These are phyloP conservation scores for Colletotrichum plurivorum DNA, from an alignment of 2,329 filamentous ascomycete genomes.

Conservation along the genomic window DNA sequence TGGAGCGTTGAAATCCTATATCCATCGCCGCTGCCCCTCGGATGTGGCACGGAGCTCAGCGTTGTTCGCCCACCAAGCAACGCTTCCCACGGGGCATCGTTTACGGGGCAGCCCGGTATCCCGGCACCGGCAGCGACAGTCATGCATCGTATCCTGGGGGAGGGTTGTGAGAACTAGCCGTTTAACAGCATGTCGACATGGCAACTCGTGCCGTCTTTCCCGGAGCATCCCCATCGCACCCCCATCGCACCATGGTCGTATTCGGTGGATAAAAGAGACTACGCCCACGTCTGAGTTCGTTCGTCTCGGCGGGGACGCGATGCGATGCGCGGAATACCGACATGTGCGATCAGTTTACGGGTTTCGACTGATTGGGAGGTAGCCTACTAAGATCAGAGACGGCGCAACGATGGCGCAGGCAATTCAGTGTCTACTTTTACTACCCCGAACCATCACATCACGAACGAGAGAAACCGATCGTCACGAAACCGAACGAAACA, in stretches of 20 bases:
- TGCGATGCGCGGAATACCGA: background rate
- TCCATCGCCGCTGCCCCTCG: background rate
- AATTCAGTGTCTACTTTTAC: too few relatives aligned
- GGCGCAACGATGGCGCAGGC: too few relatives aligned
- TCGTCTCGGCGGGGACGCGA: background rate
- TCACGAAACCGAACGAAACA: too few relatives aligned
- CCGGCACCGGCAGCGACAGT: slow-evolving; percentile 24
- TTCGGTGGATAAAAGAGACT: background rate
- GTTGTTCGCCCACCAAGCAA: slow-evolving; percentile 3
- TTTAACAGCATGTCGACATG: background rate
- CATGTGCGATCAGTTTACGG: background rate
- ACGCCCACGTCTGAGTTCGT: background rate
- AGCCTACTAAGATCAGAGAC: too few relatives aligned
- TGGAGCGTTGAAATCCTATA: background rate
- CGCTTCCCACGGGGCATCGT: background rate
- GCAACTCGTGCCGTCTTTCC: slow-evolving; percentile 20
- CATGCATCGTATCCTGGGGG: background rate
- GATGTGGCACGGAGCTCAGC: background rate
- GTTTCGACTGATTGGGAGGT: background rate
- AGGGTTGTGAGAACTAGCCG: slow-evolving; percentile 4
- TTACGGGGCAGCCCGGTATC: slow-evolving; percentile 21
- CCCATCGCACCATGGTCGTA: background rate
- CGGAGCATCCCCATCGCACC: background rate
- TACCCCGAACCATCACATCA: too few relatives aligned
- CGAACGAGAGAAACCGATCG: too few relatives aligned